Evolutionary conservation across 495 filamentous ascomycete species (phyloP), one percentile per base, ranked within the genome.

Genomic region (Talaromyces adpressus): DNA sequence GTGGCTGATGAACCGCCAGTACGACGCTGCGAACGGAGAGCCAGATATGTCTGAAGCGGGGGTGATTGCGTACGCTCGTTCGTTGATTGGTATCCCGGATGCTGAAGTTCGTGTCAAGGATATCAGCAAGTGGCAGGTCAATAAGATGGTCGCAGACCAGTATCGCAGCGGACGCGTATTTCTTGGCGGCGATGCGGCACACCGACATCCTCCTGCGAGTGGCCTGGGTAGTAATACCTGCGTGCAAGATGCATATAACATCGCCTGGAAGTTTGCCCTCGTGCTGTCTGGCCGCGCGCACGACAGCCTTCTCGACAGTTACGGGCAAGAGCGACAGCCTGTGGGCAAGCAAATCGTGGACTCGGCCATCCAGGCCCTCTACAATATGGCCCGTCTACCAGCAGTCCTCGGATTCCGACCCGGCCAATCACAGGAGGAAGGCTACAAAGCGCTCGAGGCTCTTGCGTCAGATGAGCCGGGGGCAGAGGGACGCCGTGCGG

Each of bases 221-320:
- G 81, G 79, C 0, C 76, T 83, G 2, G 82, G 82, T 11, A 76
- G 73, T 18, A 85, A 85, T 58, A 83, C 80, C 16, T 83, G 81
- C 63, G 75, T 84, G 6, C 80, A 83, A 72, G 82, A 85, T 64
- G 77, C 81, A 0, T 82, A 75, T 63, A 84, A 85, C 58, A 66
- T 85, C 11, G 81, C 82, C 9, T 85, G 82, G 82, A 85, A 85
- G 61, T 66, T 84, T 22, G 81, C 81, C 0, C 76, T 77, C 62
- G 78, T 81, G 12, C 63, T 77, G 39, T 75, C 76, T 45, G 51
- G 51, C 22, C 8, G 22, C 14, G 14, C 36, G 6, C 36, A 41
- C n/a, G n/a, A n/a, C n/a, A n/a, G n/a, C 14, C 36, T 41, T 41
- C 36, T 41, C 14, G 36, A 76, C 6, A 74, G 77, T 7, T 84